Percentiles rank a stretch among this genome's conserved stretches.
phyloP scores from a whole-genome alignment of 306 rosid species.

The Fagus crenata region DNA sequence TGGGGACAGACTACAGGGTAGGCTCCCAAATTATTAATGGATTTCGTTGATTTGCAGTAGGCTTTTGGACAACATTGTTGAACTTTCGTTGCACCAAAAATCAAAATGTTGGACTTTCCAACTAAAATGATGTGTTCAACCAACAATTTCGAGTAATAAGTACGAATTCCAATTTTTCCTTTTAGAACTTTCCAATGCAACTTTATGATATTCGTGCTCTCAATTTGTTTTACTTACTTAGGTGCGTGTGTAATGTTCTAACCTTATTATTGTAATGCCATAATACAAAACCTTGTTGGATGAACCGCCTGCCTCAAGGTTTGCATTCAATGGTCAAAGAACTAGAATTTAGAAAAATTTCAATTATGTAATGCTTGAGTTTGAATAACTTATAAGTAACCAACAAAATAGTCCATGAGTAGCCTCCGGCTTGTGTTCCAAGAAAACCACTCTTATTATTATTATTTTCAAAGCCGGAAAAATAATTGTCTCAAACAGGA shows the following conservation, averaged over 20 bases:
- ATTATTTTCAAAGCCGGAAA: too few relatives aligned
- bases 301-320: constrained; percentile 32
- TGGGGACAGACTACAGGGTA: background rate
- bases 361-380: constrained; percentile 16
- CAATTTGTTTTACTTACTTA: background rate
- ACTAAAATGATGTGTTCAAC: constrained; percentile 28
- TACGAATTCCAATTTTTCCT: background rate
- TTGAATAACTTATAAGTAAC: background rate
- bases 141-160: constrained; percentile 16
- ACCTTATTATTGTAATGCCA: background rate
- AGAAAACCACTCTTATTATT: too few relatives aligned
- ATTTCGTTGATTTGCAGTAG: background rate
- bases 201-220: constrained; percentile 20
- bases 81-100: constrained; percentile 13
- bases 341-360: constrained; percentile 37
- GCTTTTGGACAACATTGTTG: constrained; percentile 7
- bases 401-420: too few relatives aligned
- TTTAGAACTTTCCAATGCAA: background rate
- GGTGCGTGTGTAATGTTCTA: constrained; percentile 1
- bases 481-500: too few relatives aligned
- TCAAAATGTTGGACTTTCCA: constrained; percentile 3
- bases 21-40: background rate
- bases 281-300: constrained; percentile 35
- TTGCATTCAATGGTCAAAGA: constrained; percentile 54
- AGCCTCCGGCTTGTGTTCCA: too few relatives aligned